A percentile compares a stretch with the other conserved stretches of the same genome.
These are phyloP conservation scores for Zalaria sp. DNA, from an alignment of 2,329 filamentous ascomycete species.

Conservation along the genomic window DNA sequence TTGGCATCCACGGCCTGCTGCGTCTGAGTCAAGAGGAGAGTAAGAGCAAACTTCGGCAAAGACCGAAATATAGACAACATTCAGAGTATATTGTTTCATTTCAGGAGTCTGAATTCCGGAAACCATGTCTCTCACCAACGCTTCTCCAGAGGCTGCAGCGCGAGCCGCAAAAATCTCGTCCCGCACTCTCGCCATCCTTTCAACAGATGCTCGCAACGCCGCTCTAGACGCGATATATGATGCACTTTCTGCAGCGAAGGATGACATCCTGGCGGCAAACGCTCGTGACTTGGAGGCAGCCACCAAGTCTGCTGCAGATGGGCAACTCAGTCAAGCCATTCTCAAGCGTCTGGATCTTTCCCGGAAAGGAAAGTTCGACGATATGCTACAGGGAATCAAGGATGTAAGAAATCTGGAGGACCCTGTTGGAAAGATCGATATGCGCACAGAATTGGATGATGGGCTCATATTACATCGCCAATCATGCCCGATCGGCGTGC, in stretches of 20 bases:
- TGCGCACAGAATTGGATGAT: conserved; percentile 77
- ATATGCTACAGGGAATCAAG: conserved; percentile 90
- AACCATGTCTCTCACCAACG: conserved; percentile 78
- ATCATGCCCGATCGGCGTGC: conserved; percentile 89
- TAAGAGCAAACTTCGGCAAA: too few species aligned
- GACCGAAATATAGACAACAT: too few species aligned
- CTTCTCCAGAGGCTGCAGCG: conserved; percentile 64
- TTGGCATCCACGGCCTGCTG: too few species aligned
- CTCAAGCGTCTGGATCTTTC: conserved; percentile 79
- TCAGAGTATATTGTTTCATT: too few species aligned
- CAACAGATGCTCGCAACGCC: conserved; percentile 62
- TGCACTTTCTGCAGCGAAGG: conserved; percentile 55
- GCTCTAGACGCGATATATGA: conserved; percentile 72
- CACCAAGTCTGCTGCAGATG: conserved; percentile 56
- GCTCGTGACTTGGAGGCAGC: conserved; percentile 66
- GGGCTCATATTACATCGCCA: conserved; percentile 74
- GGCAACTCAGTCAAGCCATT: conserved; percentile 65
- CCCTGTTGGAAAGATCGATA: conserved; percentile 79
- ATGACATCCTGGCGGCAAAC: conserved; percentile 76
- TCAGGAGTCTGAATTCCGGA: too few species aligned
- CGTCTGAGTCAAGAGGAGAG: too few species aligned
- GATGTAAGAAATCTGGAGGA: conserved; percentile 76
- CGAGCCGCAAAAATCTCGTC: conserved; percentile 68
- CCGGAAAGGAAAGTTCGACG: conserved; percentile 84
- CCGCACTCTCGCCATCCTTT: conserved; percentile 66